Evolutionary conservation across 768 basidiomycete species (phyloP).

Genomic region (Rossbeevera mucosa): DNA sequence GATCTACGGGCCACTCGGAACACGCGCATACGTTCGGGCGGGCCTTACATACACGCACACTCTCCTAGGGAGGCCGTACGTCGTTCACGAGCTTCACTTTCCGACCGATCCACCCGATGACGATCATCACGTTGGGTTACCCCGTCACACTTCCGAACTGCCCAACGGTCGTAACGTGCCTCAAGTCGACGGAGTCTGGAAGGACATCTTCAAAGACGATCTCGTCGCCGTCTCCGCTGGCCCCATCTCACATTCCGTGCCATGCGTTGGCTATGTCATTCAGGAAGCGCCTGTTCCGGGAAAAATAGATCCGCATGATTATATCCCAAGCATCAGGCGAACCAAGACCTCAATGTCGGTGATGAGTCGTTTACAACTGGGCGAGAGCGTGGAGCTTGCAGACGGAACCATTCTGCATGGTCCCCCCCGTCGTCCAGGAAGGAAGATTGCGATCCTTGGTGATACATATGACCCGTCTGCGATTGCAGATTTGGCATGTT

Average conservation of each 20-base stretch:
- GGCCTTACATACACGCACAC: constrained; percentile 68
- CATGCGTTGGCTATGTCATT: constrained; percentile 78
- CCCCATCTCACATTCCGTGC: constrained; percentile 75
- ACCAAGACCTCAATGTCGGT: constrained; percentile 65
- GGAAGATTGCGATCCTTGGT: constrained; percentile 78
- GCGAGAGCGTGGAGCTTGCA: constrained; percentile 55
- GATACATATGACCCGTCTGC: constrained; percentile 81
- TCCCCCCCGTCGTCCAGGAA: constrained; percentile 58
- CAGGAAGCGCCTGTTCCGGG: constrained; percentile 67
- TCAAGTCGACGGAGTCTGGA: constrained; percentile 60
- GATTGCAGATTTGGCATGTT: constrained; percentile 54
- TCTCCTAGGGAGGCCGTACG: constrained; percentile 58
- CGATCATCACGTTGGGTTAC: constrained; percentile 48
- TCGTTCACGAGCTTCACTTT: constrained; percentile 79
- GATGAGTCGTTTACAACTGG: constrained; percentile 63
- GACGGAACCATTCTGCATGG: constrained; percentile 73
- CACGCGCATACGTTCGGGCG: constrained; percentile 72
- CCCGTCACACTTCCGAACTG: constrained; percentile 51
- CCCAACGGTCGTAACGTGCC: constrained; percentile 58
- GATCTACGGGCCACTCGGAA: constrained; percentile 83
- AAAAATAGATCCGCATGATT: constrained; percentile 66
- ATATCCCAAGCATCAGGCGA: constrained; percentile 64
- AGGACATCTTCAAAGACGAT: constrained; percentile 53
- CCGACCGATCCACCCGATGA: constrained; percentile 51
- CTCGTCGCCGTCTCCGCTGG: constrained; percentile 66